phyloP scores from a whole-genome alignment of 169 alveolate genomes.

The Prorocentrum cordatum region DNA sequence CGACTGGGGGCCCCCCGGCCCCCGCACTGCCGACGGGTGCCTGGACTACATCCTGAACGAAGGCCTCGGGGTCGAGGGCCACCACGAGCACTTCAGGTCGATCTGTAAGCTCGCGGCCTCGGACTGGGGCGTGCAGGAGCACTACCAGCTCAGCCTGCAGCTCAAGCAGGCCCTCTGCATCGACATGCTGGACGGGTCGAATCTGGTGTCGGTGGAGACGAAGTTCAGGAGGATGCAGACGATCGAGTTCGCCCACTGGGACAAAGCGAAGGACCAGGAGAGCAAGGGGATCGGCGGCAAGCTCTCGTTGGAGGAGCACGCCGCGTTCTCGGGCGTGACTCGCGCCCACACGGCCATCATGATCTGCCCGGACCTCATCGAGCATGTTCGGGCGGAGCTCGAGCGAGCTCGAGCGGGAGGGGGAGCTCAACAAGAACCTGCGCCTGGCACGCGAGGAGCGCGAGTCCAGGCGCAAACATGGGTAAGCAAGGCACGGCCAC shows the following conservation, averaged over 20 bases:
- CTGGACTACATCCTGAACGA: neutral
- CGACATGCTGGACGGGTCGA: neutral
- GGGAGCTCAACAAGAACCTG: neutral
- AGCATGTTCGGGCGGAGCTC: neutral
- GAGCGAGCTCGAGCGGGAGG: slow-evolving; percentile 28
- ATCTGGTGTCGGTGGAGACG: neutral
- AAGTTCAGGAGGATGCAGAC: neutral
- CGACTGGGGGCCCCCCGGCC: neutral
- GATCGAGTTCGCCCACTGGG: neutral
- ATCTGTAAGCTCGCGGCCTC: neutral
- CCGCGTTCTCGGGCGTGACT: neutral
- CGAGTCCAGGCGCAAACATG: neutral
- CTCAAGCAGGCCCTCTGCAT: neutral
- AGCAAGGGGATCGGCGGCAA: neutral
- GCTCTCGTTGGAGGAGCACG: neutral
- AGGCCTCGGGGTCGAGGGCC: neutral
- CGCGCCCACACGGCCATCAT: neutral
- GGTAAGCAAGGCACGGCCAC: too few species aligned
- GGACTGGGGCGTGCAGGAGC: neutral
- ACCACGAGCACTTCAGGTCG: neutral
- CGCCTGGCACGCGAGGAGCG: neutral
- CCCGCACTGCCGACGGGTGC: neutral
- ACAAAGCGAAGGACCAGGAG: neutral
- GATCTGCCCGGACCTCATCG: neutral
- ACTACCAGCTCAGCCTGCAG: neutral